Evolutionary conservation across 2,329 filamentous ascomycete species (phyloP), one percentile per base, ranked within the genome.

Genomic region (Leptographium lundbergii): DNA sequence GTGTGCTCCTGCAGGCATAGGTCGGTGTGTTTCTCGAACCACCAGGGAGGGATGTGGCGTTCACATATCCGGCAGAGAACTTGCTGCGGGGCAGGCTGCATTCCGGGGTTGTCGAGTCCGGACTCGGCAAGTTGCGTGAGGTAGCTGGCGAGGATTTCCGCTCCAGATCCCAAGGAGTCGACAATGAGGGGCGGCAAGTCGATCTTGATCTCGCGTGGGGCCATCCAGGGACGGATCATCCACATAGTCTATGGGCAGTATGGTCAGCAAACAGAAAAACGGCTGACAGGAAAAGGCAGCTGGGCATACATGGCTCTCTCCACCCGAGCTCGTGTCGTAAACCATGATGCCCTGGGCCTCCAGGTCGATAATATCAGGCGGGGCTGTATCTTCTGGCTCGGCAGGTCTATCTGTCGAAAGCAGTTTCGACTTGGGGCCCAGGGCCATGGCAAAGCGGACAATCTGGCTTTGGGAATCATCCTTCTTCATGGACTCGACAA

Each of bases 21-120:
- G 67, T 99, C 95, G 2, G 92, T 96, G 70, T 99, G 94, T 72
- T 97, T 99, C 73, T 99, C 94, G 66, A 99, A 99, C 95, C 94
- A 99, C 94, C 94, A 99, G 0, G 92, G 91, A 5, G 90, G 90
- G 61, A 99, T 97, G 63, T 96, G 90, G 58, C 94, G 89, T 70
- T 99, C 94, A 71, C 94, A 99, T 59, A 99, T 97, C 57, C 94
- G 90, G 71, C 94, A 99, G 19, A 99, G 81, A 5, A 97, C 87
- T 0, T 91, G 89, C 13, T 85, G 78, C 0, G 92, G 91, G 3
- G 90, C 89, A 11, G 90, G 85, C 69, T 91, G 86, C 67, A 86
- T 84, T 56, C 82, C 81, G 24, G 88, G 85, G 63, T 88, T 89
- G 48, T 88, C 87, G 32, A 86, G 78, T 56, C 88, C 89, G 48